These are phyloP conservation scores for Zygosaccharomyces lentus DNA, from an alignment of 805 yeast genomes.

Conservation along the genomic window DNA sequence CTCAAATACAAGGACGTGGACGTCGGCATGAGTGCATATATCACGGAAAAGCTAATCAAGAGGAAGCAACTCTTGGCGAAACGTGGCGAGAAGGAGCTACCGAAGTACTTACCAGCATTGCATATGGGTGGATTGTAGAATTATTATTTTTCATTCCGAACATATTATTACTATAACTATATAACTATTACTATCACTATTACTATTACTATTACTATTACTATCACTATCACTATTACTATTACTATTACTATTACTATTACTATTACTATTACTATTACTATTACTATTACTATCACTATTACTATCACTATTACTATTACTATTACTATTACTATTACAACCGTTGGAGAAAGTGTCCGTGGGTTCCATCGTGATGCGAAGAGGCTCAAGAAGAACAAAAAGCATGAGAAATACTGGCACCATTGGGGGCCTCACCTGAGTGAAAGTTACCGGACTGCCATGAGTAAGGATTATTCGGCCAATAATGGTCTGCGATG, in stretches of 20 bases:
- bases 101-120: conserved; percentile 33
- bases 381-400: no score
- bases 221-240: neutral
- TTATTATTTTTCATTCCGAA: neutral
- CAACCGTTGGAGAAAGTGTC: no score
- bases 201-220: neutral
- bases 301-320: neutral
- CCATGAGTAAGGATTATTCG: no score
- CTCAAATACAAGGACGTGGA: conserved; percentile 43
- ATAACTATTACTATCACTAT: neutral
- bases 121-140: conserved; percentile 36
- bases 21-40: conserved; percentile 37
- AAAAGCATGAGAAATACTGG: no score
- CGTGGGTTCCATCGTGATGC: neutral
- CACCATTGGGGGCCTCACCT: no score
- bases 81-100: conserved; percentile 27
- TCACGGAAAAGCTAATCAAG: conserved; percentile 35
- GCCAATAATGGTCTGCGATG: no score
- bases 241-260: conserved; percentile 1
- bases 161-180: conserved; percentile 1
- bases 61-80: conserved; percentile 26
- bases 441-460: no score
- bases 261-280: neutral
- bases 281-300: neutral
- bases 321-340: no score